Evolutionary conservation across 2,329 filamentous ascomycete genomes (phyloP).

Genomic region (Fusarium nodosum): DNA sequence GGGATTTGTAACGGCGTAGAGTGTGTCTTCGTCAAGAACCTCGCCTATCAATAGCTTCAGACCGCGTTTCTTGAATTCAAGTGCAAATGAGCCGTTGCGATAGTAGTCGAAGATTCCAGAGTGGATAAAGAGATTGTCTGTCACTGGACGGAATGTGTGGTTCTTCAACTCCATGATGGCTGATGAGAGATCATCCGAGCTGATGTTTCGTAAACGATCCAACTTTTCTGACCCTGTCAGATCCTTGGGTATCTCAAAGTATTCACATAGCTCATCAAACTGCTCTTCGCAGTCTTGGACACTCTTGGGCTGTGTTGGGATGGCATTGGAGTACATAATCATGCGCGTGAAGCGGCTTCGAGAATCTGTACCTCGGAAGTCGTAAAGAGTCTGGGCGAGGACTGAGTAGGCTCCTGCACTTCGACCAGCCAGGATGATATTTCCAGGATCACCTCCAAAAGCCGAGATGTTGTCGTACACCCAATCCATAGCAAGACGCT

Average conservation of each 20-base stretch:
- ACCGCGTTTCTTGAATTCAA: constrained; percentile 4
- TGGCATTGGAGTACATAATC: constrained; percentile 30
- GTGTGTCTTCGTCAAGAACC: constrained; percentile 13
- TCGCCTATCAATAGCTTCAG: constrained; percentile 14
- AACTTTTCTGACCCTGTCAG: neutral
- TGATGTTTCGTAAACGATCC: neutral
- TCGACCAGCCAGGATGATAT: constrained; percentile 4
- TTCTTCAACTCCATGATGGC: constrained; percentile 9
- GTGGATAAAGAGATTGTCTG: constrained; percentile 8
- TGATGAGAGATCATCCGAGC: constrained; percentile 1
- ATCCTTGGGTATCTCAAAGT: neutral
- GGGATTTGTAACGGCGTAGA: constrained; percentile 22
- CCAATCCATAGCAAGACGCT: constrained; percentile 28
- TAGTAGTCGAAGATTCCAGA: constrained; percentile 22
- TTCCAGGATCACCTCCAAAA: constrained; percentile 7
- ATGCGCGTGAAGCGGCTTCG: neutral
- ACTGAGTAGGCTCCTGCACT: constrained; percentile 20
- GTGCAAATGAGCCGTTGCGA: constrained; percentile 4
- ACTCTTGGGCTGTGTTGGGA: constrained; percentile 17
- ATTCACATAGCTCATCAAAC: constrained; percentile 20
- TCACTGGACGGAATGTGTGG: constrained; percentile 10
- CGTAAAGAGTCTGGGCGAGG: neutral
- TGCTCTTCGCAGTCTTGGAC: constrained; percentile 17
- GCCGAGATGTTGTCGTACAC: constrained; percentile 4
- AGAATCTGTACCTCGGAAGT: neutral